Evolutionary conservation across 768 basidiomycete species (phyloP).

Genomic region (Auriculariales sp.): DNA sequence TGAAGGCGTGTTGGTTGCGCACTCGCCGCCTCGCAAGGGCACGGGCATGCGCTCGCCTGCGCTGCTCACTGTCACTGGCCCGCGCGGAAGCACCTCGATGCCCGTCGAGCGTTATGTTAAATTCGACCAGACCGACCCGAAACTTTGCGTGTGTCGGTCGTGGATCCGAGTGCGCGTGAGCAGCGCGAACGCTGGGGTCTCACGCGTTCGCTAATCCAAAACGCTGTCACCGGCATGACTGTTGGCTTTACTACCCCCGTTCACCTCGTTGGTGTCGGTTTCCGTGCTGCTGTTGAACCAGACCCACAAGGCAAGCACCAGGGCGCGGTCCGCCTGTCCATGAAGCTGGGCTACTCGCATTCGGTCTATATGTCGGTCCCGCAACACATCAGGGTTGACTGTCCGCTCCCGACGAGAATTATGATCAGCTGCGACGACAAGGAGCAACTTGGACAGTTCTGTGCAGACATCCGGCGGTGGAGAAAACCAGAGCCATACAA

Average conservation of each 20-base stretch:
- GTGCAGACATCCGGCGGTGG: conserved; percentile 69
- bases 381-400: conserved; percentile 61
- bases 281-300: conserved; percentile 73
- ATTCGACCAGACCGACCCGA: conserved; percentile 17
- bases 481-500: conserved; percentile 94
- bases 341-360: conserved; percentile 91
- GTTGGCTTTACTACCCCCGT: conserved; percentile 74
- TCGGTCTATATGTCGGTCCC: conserved; percentile 75
- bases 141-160: conserved; percentile 26
- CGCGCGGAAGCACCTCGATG: conserved; percentile 35
- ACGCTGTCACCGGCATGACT: conserved; percentile 83
- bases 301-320: conserved; percentile 30
- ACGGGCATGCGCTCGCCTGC: conserved; percentile 3
- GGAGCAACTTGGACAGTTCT: conserved; percentile 74
- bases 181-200: conserved; percentile 95
- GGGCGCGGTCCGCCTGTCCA: conserved; percentile 38
- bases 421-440: conserved; percentile 75
- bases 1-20: conserved; percentile 27
- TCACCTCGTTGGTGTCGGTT: conserved; percentile 89
- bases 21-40: conserved; percentile 12
- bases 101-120: conserved; percentile 33
- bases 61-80: conserved; percentile 41
- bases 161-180: conserved; percentile 50
- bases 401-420: conserved; percentile 75
- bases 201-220: conserved; percentile 76